phyloP scores from a whole-genome alignment of 768 basidiomycete genomes.

The Leucocoprinus leucothites region DNA sequence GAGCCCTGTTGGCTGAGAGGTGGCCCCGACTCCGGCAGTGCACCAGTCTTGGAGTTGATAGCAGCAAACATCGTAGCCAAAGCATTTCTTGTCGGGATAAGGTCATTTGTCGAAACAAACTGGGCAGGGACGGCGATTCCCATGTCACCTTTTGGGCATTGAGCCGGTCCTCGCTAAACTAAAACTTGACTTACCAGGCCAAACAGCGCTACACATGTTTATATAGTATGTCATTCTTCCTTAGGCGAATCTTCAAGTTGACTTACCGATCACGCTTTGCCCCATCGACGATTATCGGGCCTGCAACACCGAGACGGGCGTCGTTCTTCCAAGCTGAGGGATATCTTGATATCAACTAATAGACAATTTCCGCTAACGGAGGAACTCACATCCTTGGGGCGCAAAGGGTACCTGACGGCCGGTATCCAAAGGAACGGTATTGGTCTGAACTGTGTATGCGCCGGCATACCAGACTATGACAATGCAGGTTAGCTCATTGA shows the following conservation, averaged over 20 bases:
- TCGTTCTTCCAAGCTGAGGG: conserved; percentile 50
- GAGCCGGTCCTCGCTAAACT: not conserved
- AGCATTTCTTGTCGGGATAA: conserved; percentile 52
- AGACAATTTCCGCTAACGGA: not conserved
- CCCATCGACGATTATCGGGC: conserved; percentile 59
- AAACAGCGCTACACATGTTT: conserved; percentile 40
- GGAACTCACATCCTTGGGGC: conserved; percentile 35
- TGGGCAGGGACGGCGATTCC: conserved; percentile 59
- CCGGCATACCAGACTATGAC: conserved; percentile 54
- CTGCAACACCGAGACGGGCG: conserved; percentile 50
- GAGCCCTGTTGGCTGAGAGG: conserved; percentile 43
- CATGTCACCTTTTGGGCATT: conserved; percentile 46
- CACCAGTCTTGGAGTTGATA: conserved; percentile 50
- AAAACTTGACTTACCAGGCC: conserved; percentile 38
- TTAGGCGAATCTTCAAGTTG: not conserved
- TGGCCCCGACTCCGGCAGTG: conserved; percentile 51
- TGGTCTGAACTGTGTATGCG: conserved; percentile 60
- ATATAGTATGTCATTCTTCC: not conserved
- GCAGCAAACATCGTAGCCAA: conserved; percentile 56
- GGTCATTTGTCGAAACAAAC: conserved; percentile 60
- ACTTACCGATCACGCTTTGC: conserved; percentile 55
- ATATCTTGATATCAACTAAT: not conserved
- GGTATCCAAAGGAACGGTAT: conserved; percentile 48
- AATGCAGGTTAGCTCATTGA: not conserved
- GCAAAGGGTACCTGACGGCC: conserved; percentile 48